Evolutionary conservation across 176 grass and related monocot genomes (phyloP).

Genomic region (Typha latifolia): DNA sequence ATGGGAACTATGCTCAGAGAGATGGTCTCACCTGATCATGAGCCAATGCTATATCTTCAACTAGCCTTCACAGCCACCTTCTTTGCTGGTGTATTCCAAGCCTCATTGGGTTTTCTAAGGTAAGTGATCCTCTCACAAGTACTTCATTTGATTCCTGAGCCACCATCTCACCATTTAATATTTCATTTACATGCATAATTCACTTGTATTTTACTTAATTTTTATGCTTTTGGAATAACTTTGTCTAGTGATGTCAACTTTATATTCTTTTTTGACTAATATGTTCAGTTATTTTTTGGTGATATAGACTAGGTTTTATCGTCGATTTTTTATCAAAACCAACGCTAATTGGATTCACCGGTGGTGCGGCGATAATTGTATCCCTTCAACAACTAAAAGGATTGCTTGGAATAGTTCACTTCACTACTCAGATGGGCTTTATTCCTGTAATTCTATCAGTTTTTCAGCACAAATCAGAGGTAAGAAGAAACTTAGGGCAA

Average conservation of each 20-base stretch:
- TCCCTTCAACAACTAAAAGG: constrained; percentile 97
- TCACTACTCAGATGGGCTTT: constrained; percentile 84
- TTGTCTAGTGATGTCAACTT: no score
- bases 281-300: no score
- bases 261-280: no score
- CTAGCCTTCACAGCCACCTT: constrained; percentile 96
- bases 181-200: no score
- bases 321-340: constrained; percentile 92
- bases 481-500: constrained; percentile 5
- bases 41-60: constrained; percentile 76
- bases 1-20: constrained; percentile 96
- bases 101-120: constrained; percentile 76
- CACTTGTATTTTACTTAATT: no score
- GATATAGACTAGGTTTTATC: constrained; percentile 56
- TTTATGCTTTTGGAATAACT: no score
- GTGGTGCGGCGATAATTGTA: constrained; percentile 83
- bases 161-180: no score
- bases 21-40: constrained; percentile 64
- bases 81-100: constrained; percentile 94
- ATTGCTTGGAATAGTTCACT: constrained; percentile 78
- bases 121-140: constrained; percentile 3
- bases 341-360: constrained; percentile 85
- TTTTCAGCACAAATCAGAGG: constrained; percentile 48
- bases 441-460: constrained; percentile 75
- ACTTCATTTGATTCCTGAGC: neutral